A percentile compares a stretch with the other conserved stretches of the same genome.
phyloP scores from a whole-genome alignment of 768 basidiomycete species.

The Favolaschia claudopus region DNA sequence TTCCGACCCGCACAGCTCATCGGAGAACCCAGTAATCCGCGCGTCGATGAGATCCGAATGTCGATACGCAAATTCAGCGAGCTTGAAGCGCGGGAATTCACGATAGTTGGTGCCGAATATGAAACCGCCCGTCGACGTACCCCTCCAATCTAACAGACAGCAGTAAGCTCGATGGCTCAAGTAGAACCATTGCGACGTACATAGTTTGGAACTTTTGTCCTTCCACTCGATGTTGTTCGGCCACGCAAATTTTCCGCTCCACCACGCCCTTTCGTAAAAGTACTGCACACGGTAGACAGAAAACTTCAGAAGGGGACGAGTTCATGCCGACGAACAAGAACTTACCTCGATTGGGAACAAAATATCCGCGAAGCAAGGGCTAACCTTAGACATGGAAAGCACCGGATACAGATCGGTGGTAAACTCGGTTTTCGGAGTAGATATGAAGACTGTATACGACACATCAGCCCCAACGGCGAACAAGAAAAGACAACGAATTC shows the following conservation, averaged over 20 bases:
- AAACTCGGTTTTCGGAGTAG: conserved; percentile 7
- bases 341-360: conserved; percentile 12
- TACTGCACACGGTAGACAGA: background rate
- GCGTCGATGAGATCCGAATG: background rate
- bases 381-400: conserved; percentile 3
- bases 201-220: conserved; percentile 1
- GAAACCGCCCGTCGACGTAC: conserved; percentile 1
- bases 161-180: background rate
- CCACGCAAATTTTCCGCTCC: conserved; percentile 4
- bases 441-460: background rate
- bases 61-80: background rate
- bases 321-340: background rate
- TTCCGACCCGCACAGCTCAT: conserved; percentile 11
- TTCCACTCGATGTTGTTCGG: conserved; percentile 9
- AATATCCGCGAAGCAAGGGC: conserved; percentile 17
- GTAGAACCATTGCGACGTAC: background rate
- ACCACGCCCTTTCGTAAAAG: conserved; percentile 4
- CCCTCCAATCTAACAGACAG: conserved; percentile 19
- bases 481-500: background rate
- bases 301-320: too few relatives aligned
- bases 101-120: conserved; percentile 7
- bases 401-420: conserved; percentile 14
- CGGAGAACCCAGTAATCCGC: background rate
- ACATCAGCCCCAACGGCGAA: too few relatives aligned
- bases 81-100: conserved; percentile 10